Conservation (phyloP, 1,139 yeast species). For the Sugiyamaella paludigena region DNA sequence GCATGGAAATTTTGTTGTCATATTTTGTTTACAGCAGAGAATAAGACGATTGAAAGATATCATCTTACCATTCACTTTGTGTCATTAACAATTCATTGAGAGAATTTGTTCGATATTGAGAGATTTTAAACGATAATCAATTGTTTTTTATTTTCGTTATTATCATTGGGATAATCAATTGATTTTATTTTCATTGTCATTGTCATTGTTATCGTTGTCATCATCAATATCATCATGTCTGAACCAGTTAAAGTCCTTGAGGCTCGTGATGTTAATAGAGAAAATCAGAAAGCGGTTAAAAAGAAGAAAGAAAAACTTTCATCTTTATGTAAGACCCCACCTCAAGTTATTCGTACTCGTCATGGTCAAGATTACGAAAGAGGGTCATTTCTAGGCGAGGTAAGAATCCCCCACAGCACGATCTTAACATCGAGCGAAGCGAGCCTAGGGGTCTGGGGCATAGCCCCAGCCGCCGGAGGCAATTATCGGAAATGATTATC, state of each 20-base stretch:
- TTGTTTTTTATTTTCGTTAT: not conserved
- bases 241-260: constrained; percentile 20
- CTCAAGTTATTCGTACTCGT: constrained; percentile 83
- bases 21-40: no score
- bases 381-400: constrained; percentile 87
- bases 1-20: no score
- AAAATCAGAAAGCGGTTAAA: constrained; percentile 31
- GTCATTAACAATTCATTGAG: no score
- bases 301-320: constrained; percentile 86
- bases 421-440: no score
- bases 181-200: no score
- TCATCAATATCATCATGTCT: constrained; percentile 1
- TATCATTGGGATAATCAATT: not conserved
- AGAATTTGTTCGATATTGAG: no score
- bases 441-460: no score
- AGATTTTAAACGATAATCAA: no score
- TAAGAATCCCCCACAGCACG: constrained; percentile 21
- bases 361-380: constrained; percentile 87
- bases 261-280: constrained; percentile 19
- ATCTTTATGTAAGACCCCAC: constrained; percentile 90
- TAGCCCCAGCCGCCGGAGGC: no score
- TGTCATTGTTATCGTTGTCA: not conserved
- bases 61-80: no score
- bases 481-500: no score
- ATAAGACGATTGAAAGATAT: no score